phyloP scores from a whole-genome alignment of 2,329 filamentous ascomycete species.

The Fusarium sambucinum region DNA sequence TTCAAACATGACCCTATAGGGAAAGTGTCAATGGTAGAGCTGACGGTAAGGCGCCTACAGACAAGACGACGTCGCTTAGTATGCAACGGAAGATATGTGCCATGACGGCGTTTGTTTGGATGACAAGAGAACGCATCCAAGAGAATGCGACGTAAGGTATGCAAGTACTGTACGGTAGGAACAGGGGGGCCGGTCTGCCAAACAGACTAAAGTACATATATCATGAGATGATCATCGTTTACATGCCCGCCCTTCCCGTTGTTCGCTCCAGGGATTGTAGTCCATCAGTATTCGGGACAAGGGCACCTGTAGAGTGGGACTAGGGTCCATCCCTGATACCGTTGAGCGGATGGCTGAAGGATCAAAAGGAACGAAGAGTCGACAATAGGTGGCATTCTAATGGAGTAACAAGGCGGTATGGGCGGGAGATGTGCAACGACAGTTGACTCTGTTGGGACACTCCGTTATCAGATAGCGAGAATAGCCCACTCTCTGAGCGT shows the following conservation, averaged over 20 bases:
- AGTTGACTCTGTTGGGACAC: slow-evolving; percentile 3
- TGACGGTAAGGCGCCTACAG: slow-evolving; percentile 13
- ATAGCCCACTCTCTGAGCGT: neutral
- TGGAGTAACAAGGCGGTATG: slow-evolving; percentile 19
- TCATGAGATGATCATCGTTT: slow-evolving; percentile 49
- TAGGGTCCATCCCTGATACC: slow-evolving; percentile 9
- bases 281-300: slow-evolving; percentile 11
- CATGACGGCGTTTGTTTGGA: slow-evolving; percentile 6
- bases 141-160: slow-evolving; percentile 14
- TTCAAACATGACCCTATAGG: slow-evolving; percentile 9
- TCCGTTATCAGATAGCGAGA: slow-evolving; percentile 14
- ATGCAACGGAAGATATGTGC: slow-evolving; percentile 17
- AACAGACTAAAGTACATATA: slow-evolving; percentile 9
- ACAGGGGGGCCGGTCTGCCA: slow-evolving; percentile 35
- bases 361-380: neutral
- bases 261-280: slow-evolving; percentile 23
- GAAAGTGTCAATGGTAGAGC: slow-evolving; percentile 22
- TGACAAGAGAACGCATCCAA: slow-evolving; percentile 6
- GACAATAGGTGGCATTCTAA: slow-evolving; percentile 2
- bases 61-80: slow-evolving; percentile 16
- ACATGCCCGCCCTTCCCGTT: slow-evolving; percentile 34
- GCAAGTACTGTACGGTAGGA: slow-evolving; percentile 6
- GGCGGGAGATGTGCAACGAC: slow-evolving; percentile 5
- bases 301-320: slow-evolving; percentile 15
- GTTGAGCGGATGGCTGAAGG: slow-evolving; percentile 6